phyloP scores from a whole-genome alignment of 176 grass and related monocot species.

The Oryza coarctata region DNA sequence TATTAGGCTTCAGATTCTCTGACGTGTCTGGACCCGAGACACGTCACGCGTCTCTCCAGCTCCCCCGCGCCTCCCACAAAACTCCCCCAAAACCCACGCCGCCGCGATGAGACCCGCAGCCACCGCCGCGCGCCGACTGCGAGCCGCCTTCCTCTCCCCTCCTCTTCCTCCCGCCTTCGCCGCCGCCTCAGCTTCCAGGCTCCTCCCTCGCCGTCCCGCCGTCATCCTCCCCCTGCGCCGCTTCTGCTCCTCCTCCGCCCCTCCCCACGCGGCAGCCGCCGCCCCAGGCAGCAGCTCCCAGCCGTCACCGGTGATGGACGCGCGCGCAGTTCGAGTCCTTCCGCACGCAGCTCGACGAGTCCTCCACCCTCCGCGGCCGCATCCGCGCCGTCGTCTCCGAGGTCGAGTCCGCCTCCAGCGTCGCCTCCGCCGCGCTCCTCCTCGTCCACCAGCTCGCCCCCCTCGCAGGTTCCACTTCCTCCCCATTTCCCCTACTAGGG shows the following conservation, averaged over 20 bases:
- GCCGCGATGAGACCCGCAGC: slow-evolving; percentile 44
- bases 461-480: slow-evolving; percentile 42
- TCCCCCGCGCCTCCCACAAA: neutral
- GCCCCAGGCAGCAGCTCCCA: neutral
- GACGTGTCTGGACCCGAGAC: neutral
- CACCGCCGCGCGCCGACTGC: slow-evolving; percentile 39
- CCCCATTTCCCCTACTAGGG: neutral
- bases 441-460: slow-evolving; percentile 80
- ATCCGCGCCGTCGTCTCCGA: slow-evolving; percentile 69
- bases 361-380: slow-evolving; percentile 66
- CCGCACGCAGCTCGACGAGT: slow-evolving; percentile 71
- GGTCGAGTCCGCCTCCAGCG: slow-evolving; percentile 68
- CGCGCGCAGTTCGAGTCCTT: slow-evolving; percentile 78
- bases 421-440: slow-evolving; percentile 72
- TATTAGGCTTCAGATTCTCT: neutral
- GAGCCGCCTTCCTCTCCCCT: neutral
- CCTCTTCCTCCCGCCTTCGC: neutral
- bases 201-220: neutral
- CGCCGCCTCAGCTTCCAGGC: neutral
- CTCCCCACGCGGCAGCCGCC: neutral
- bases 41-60: neutral
- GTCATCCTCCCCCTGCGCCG: slow-evolving; percentile 23
- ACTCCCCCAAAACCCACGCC: slow-evolving; percentile 30
- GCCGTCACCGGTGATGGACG: slow-evolving; percentile 61
- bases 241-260: slow-evolving; percentile 26